Percentiles rank a stretch among this genome's conserved stretches.
Conservation (phyloP, 2,329 filamentous ascomycete species). For the Clarireedia monteithiana region DNA sequence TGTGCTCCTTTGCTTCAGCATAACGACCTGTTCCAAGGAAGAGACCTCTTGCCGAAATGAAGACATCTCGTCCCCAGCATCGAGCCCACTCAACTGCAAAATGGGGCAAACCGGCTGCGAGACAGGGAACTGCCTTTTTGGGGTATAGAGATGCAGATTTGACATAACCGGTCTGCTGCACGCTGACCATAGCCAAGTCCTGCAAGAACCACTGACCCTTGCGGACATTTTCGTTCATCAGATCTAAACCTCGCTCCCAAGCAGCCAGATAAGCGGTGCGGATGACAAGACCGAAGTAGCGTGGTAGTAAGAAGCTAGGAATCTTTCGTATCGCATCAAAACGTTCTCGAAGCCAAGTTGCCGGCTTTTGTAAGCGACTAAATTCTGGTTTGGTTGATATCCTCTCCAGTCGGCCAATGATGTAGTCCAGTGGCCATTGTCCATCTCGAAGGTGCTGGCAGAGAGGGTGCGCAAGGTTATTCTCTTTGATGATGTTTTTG, state of each 20-base stretch:
- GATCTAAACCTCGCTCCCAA: slow-evolving; percentile 66
- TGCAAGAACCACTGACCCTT: slow-evolving; percentile 85
- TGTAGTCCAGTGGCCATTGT: slow-evolving; percentile 88
- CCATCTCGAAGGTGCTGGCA: slow-evolving; percentile 90
- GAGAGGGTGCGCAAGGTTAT: slow-evolving; percentile 86
- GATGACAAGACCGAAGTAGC: slow-evolving; percentile 87
- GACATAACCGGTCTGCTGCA: slow-evolving; percentile 83
- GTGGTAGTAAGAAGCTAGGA: slow-evolving; percentile 81
- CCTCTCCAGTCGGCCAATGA: slow-evolving; percentile 67
- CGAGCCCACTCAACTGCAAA: slow-evolving; percentile 91
- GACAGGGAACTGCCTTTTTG: slow-evolving; percentile 70
- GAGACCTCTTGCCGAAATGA: slow-evolving; percentile 90
- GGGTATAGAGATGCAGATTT: slow-evolving; percentile 90
- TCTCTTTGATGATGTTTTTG: slow-evolving; percentile 75
- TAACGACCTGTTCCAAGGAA: slow-evolving; percentile 85
- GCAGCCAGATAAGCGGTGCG: slow-evolving; percentile 83
- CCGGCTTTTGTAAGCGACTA: slow-evolving; percentile 53
- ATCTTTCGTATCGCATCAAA: slow-evolving; percentile 81
- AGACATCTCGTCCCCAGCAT: slow-evolving; percentile 96
- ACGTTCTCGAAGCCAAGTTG: slow-evolving; percentile 72
- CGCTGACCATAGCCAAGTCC: slow-evolving; percentile 80
- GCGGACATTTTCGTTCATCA: slow-evolving; percentile 71
- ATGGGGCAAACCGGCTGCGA: slow-evolving; percentile 89
- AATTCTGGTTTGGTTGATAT: slow-evolving; percentile 58
- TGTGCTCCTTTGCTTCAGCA: slow-evolving; percentile 85